Conservation (phyloP, 768 basidiomycete genomes). For the Hortiboletus campestris region DNA sequence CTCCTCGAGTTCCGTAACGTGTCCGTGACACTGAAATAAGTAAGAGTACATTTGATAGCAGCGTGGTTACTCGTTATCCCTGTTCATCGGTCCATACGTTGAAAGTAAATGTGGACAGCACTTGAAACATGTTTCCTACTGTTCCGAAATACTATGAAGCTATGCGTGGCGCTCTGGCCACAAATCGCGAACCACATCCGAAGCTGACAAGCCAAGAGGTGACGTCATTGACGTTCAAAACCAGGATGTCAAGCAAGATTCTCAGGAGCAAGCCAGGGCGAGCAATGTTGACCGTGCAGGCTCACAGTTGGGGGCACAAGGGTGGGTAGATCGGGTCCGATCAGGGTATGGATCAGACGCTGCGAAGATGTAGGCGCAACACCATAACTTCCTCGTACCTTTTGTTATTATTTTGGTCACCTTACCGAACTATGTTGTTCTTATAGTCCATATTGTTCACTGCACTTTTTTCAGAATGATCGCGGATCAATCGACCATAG, state of each 20-base stretch:
- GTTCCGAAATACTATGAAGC: neutral
- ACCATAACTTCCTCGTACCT: neutral
- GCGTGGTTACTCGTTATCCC: neutral
- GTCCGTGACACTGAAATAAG: conserved; percentile 12
- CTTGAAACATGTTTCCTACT: neutral
- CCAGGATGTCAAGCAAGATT: neutral
- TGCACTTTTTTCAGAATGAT: neutral
- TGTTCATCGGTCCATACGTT: neutral
- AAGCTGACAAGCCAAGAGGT: neutral
- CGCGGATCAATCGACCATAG: neutral
- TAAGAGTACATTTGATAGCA: neutral
- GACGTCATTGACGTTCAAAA: neutral
- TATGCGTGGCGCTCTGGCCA: neutral
- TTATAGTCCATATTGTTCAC: too few species aligned
- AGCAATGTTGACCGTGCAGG: neutral
- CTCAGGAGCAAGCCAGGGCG: neutral
- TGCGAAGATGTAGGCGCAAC: neutral
- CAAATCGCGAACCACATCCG: neutral
- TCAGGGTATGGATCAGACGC: neutral
- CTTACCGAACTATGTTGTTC: too few species aligned
- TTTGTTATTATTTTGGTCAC: neutral
- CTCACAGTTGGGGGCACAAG: too few species aligned
- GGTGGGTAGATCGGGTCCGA: neutral
- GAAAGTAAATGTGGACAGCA: neutral
- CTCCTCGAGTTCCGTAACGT: conserved; percentile 30